phyloP scores from a whole-genome alignment of 1,284 basidiomycete species.

The Peniophora sp. region DNA sequence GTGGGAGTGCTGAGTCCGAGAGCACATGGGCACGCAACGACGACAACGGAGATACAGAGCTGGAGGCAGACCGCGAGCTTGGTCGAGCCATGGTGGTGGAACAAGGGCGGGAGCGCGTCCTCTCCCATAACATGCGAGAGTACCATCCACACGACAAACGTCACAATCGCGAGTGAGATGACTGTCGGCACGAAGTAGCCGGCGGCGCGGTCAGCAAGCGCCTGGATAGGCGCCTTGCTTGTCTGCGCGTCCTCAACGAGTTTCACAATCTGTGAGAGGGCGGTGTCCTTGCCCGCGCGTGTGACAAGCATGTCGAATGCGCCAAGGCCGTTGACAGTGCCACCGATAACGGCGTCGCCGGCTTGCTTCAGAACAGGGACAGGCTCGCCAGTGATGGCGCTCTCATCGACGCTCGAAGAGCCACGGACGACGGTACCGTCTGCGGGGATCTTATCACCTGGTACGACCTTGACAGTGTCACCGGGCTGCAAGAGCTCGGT shows the following conservation, averaged over 20 bases:
- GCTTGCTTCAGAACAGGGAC: conserved; percentile 79
- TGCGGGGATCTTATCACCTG: conserved; percentile 94
- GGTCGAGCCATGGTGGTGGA: conserved; percentile 75
- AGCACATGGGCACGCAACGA: conserved; percentile 98
- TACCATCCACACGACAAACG: conserved; percentile 83
- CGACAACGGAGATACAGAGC: conserved; percentile 96
- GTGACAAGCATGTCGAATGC: conserved; percentile 95
- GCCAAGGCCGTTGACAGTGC: conserved; percentile 94
- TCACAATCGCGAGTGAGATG: conserved; percentile 74
- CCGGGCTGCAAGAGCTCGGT: conserved; percentile 94
- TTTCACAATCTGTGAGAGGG: conserved; percentile 91
- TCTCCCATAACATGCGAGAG: conserved; percentile 60
- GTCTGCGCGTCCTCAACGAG: conserved; percentile 98
- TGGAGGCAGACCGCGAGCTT: conserved; percentile 92
- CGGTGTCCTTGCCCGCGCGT: conserved; percentile 93
- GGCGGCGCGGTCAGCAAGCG: conserved; percentile 91
- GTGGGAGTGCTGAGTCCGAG: conserved; percentile 95
- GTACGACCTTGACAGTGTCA: conserved; percentile 90
- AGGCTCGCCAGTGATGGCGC: conserved; percentile 97
- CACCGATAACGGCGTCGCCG: conserved; percentile 87
- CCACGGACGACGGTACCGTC: conserved; percentile 89
- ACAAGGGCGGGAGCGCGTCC: conserved; percentile 72
- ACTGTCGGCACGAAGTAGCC: conserved; percentile 95
- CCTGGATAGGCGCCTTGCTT: conserved; percentile 96
- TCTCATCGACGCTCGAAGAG: conserved; percentile 88